These are phyloP conservation scores for Schoenoplectus tabernaemontani DNA, from an alignment of 202 grass and related monocot genomes.

Conservation along the genomic window DNA sequence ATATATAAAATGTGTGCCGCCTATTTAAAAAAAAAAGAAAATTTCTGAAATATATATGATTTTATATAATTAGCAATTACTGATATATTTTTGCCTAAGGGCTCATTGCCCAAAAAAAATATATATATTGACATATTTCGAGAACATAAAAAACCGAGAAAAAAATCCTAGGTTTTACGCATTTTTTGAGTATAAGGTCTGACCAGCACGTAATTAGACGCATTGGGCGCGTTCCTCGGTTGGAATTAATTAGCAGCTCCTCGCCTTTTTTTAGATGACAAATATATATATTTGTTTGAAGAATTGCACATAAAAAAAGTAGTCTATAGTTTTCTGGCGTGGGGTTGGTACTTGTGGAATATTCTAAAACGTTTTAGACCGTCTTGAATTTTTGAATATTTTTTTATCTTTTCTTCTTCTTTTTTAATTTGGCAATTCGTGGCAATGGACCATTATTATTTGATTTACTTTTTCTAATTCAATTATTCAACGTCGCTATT, in stretches of 20 bases:
- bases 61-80: neutral
- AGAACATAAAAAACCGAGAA: neutral
- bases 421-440: neutral
- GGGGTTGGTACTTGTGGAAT: neutral
- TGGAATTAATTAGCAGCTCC: neutral
- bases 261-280: neutral
- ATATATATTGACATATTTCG: neutral
- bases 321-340: neutral
- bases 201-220: conserved; percentile 3
- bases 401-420: neutral
- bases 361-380: neutral
- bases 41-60: too few relatives aligned
- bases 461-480: neutral
- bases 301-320: neutral
- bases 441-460: neutral
- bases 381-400: neutral
- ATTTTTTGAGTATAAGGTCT: neutral
- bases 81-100: neutral
- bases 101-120: too few relatives aligned
- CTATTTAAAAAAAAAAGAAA: too few relatives aligned
- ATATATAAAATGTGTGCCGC: too few relatives aligned
- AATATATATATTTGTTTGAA: neutral
- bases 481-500: neutral
- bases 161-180: neutral
- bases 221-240: neutral